Conservation (phyloP, 768 basidiomycete genomes). For the Xerocomellus intermedius region DNA sequence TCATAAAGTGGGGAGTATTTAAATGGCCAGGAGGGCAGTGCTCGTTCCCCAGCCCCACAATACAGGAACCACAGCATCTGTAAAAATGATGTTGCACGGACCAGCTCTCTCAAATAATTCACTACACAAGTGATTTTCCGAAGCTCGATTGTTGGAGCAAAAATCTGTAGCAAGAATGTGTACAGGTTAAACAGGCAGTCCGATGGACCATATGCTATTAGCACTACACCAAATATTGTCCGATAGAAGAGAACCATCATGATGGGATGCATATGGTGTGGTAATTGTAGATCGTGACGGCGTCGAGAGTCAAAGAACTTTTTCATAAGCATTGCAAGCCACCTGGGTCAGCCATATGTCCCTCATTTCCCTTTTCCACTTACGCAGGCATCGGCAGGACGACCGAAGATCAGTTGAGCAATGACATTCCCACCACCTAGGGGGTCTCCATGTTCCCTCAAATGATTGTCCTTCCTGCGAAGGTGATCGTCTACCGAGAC, state of each 20-base stretch:
- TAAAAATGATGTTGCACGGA: background rate
- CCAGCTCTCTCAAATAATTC: background rate
- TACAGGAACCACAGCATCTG: constrained; percentile 15
- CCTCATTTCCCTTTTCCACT: constrained; percentile 42
- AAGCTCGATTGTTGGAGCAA: background rate
- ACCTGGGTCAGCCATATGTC: constrained; percentile 47
- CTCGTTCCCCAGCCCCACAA: background rate
- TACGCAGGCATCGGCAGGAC: constrained; percentile 27
- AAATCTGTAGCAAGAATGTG: background rate
- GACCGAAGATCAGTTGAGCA: constrained; percentile 26
- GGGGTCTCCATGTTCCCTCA: constrained; percentile 38
- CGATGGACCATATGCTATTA: background rate
- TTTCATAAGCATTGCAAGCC: constrained; percentile 47
- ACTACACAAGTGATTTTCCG: background rate
- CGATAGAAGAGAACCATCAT: background rate
- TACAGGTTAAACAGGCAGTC: background rate
- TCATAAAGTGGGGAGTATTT: background rate
- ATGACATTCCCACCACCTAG: constrained; percentile 33
- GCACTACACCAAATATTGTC: constrained; percentile 13
- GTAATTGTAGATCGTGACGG: background rate
- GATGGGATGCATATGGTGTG: background rate
- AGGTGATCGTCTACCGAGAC: constrained; percentile 7
- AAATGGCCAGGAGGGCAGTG: background rate
- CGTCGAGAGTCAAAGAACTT: constrained; percentile 7
- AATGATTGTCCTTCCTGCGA: constrained; percentile 10